phyloP scores from a whole-genome alignment of 768 basidiomycete genomes.

The Pleurotus ostreatus region DNA sequence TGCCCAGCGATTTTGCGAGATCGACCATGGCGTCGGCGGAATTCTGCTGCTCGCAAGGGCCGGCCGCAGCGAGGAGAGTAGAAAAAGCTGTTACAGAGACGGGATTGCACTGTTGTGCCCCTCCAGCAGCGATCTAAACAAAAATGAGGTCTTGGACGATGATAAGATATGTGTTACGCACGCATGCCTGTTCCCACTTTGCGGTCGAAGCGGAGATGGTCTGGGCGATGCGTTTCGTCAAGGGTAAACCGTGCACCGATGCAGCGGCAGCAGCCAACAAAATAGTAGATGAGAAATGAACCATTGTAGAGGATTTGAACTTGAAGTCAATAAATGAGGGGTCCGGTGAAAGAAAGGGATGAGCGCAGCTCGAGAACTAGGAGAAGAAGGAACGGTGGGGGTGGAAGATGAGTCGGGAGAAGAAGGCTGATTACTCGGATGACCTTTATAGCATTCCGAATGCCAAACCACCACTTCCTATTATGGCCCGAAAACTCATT shows the following conservation, averaged over 20 bases:
- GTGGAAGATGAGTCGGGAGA: background rate
- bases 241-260: slow-evolving; percentile 29
- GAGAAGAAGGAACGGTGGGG: background rate
- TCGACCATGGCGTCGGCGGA: slow-evolving; percentile 51
- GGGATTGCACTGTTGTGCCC: slow-evolving; percentile 53
- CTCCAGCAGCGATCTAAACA: slow-evolving; percentile 48
- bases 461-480: slow-evolving; percentile 5
- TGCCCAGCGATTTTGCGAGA: slow-evolving; percentile 33
- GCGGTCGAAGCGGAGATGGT: slow-evolving; percentile 33
- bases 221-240: slow-evolving; percentile 45
- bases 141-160: background rate
- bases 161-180: slow-evolving; percentile 21
- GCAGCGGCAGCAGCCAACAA: slow-evolving; percentile 27
- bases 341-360: slow-evolving; percentile 9
- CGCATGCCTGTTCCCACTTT: slow-evolving; percentile 46
- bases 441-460: slow-evolving; percentile 2
- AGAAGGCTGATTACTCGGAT: background rate
- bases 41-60: slow-evolving; percentile 53
- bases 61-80: slow-evolving; percentile 56
- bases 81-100: slow-evolving; percentile 50
- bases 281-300: slow-evolving; percentile 23
- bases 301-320: slow-evolving; percentile 20
- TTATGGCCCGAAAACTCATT: background rate
- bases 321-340: slow-evolving; percentile 4
- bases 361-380: slow-evolving; percentile 6